Evolutionary conservation across 306 rosid species (phyloP).

Genomic region (Lathyrus aphaca): DNA sequence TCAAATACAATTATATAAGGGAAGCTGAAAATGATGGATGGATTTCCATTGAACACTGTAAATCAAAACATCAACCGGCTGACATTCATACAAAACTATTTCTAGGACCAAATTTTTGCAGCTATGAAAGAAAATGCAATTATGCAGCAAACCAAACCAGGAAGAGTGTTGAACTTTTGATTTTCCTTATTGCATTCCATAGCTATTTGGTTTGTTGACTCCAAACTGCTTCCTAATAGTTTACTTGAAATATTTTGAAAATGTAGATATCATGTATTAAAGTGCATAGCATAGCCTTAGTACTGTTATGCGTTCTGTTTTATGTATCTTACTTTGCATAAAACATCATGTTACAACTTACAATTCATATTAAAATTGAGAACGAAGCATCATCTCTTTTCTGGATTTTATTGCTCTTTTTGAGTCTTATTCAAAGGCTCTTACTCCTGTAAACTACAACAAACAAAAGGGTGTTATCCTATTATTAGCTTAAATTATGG

Average conservation of each 20-base stretch:
- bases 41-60: no score
- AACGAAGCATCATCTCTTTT: neutral
- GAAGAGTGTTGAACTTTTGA: neutral
- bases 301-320: neutral
- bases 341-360: neutral
- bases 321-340: neutral
- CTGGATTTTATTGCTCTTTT: neutral
- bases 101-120: neutral
- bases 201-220: neutral
- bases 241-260: neutral
- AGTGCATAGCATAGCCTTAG: neutral
- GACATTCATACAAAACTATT: no score
- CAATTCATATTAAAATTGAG: neutral
- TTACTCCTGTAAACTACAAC: neutral
- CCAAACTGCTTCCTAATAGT: neutral
- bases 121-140: neutral
- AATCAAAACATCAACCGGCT: no score
- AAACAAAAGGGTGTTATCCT: constrained; percentile 27
- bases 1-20: no score
- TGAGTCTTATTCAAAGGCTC: neutral
- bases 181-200: neutral
- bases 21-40: no score
- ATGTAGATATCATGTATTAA: neutral
- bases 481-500: constrained; percentile 28
- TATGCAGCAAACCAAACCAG: neutral